Evolutionary conservation across 1,284 basidiomycete genomes (phyloP).

Genomic region (Cystobasidium pallidum): DNA sequence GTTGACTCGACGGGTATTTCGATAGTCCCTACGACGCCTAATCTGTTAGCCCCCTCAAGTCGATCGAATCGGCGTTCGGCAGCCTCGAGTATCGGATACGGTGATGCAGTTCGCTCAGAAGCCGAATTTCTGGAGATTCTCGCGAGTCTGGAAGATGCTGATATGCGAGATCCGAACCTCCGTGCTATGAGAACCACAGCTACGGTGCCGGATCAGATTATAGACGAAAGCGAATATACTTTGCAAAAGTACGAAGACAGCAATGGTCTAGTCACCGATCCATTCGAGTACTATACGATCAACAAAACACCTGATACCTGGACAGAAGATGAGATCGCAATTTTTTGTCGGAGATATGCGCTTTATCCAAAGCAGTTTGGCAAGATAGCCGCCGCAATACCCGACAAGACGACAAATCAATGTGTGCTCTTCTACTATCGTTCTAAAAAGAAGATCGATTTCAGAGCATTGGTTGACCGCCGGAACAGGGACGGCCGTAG

Average conservation of each 20-base stretch:
- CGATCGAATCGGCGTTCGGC: conserved; percentile 48
- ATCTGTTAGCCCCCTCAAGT: conserved; percentile 44
- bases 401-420: conserved; percentile 83
- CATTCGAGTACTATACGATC: conserved; percentile 74
- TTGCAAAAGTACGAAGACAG: conserved; percentile 72
- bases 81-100: conserved; percentile 54
- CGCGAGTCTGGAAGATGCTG: conserved; percentile 86
- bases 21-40: conserved; percentile 49
- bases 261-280: conserved; percentile 78
- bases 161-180: conserved; percentile 85
- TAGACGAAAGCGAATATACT: conserved; percentile 64
- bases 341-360: conserved; percentile 80
- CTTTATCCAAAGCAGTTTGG: conserved; percentile 92
- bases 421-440: conserved; percentile 94
- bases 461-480: conserved; percentile 65
- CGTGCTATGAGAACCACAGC: conserved; percentile 87
- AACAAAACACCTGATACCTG: conserved; percentile 72
- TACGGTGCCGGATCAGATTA: conserved; percentile 86
- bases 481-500: conserved; percentile 52
- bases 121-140: conserved; percentile 97
- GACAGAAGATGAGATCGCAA: conserved; percentile 81
- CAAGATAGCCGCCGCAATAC: conserved; percentile 74
- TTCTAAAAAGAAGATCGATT: conserved; percentile 90
- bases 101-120: conserved; percentile 90
- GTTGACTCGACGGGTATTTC: conserved; percentile 49